phyloP scores from a whole-genome alignment of 2,329 filamentous ascomycete genomes.

The Colletotrichum australisinense region DNA sequence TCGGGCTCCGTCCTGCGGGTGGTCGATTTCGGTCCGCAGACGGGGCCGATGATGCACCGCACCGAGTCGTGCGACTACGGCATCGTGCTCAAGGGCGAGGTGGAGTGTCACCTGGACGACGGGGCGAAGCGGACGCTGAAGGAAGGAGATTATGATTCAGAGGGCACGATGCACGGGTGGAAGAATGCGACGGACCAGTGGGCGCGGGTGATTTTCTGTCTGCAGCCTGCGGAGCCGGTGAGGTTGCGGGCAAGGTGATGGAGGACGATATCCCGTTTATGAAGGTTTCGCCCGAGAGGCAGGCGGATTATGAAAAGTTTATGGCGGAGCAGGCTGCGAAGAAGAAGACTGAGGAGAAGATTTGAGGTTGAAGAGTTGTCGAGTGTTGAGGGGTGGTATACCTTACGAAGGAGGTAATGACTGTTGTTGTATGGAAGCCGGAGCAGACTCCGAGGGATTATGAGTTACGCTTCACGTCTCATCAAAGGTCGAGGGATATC shows the following conservation, averaged over 20 bases:
- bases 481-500: too few relatives aligned
- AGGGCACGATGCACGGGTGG: slow-evolving; percentile 55
- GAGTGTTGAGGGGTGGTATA: too few relatives aligned
- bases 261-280: slow-evolving; percentile 32
- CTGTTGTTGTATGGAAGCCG: too few relatives aligned
- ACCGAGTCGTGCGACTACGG: slow-evolving; percentile 60
- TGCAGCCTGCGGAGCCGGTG: slow-evolving; percentile 52
- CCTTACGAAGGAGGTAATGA: too few relatives aligned
- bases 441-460: too few relatives aligned
- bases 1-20: slow-evolving; percentile 34
- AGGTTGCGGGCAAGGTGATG: slow-evolving; percentile 27
- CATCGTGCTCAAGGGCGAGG: slow-evolving; percentile 56
- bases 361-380: background rate
- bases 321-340: slow-evolving; percentile 19
- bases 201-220: slow-evolving; percentile 35
- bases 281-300: slow-evolving; percentile 24
- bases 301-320: slow-evolving; percentile 31
- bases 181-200: slow-evolving; percentile 33
- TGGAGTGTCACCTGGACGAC: slow-evolving; percentile 57
- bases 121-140: slow-evolving; percentile 51
- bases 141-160: slow-evolving; percentile 58
- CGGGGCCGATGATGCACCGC: slow-evolving; percentile 51
- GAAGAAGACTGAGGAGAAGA: slow-evolving; percentile 12
- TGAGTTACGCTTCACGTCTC: too few relatives aligned
- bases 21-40: slow-evolving; percentile 35